Evolutionary conservation across 805 yeast genomes (phyloP).

Genomic region (Kazachstania viticola): DNA sequence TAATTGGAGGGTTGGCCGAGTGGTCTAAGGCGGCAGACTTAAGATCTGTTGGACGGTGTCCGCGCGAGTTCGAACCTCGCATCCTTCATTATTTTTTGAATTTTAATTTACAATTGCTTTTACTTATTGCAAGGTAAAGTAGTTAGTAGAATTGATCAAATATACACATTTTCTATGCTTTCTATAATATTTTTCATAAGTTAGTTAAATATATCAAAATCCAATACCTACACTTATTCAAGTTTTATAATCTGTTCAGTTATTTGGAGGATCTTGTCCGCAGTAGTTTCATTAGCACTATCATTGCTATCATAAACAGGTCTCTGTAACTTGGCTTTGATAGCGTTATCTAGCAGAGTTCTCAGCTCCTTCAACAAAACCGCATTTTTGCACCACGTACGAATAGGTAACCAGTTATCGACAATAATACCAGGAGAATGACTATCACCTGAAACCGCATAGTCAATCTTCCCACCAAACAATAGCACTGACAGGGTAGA

Average conservation of each 20-base stretch:
- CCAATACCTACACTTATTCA: no score
- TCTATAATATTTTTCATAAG: no score
- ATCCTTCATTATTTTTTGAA: constrained; percentile 23
- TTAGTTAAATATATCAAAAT: no score
- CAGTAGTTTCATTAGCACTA: no score
- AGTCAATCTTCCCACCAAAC: constrained; percentile 65
- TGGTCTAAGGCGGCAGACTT: constrained; percentile 32
- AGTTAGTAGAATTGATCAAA: no score
- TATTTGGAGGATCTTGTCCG: no score
- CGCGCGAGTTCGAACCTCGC: constrained; percentile 32
- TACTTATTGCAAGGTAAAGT: no score
- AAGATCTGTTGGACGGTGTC: constrained; percentile 32
- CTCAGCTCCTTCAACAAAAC: constrained; percentile 68
- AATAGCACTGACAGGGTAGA: constrained; percentile 59
- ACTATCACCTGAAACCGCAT: constrained; percentile 38
- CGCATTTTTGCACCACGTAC: constrained; percentile 92
- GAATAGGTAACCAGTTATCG: constrained; percentile 81
- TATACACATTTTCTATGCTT: no score
- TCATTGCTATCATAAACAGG: no score
- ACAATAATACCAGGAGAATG: constrained; percentile 75
- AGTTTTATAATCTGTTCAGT: no score
- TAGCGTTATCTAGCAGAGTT: constrained; percentile 50
- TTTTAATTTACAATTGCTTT: no score
- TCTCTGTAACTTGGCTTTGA: constrained; percentile 46
- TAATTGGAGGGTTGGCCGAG: constrained; percentile 30